Conservation (phyloP, 306 rosid genomes). For the Rubus parviflorus region DNA sequence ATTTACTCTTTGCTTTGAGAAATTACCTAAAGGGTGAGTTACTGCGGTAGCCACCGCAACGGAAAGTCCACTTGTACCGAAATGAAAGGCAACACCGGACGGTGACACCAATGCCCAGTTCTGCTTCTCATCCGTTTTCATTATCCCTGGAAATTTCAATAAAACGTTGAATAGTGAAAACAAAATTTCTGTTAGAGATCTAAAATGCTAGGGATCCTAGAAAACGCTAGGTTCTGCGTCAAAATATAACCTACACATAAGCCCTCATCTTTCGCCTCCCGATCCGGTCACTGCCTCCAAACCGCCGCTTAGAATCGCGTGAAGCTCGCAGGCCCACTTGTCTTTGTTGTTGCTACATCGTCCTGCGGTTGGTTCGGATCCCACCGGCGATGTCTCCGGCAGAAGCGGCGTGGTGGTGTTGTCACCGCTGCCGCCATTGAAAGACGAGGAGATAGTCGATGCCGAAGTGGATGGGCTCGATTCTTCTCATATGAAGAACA, state of each 20-base stretch:
- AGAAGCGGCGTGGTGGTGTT: conserved; percentile 21
- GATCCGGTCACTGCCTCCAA: conserved; percentile 23
- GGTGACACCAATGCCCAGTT: conserved; percentile 61
- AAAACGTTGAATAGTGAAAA: neutral
- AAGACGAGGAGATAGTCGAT: conserved; percentile 44
- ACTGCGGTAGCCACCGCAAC: too few species aligned
- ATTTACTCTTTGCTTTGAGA: neutral
- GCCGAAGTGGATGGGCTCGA: conserved; percentile 54
- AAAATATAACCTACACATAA: too few species aligned
- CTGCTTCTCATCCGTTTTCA: conserved; percentile 41
- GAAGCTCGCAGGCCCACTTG: conserved; percentile 37
- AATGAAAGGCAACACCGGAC: conserved; percentile 58
- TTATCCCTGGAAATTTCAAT: conserved; percentile 35
- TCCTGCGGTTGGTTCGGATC: neutral
- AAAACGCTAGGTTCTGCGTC: too few species aligned
- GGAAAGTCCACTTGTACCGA: conserved; percentile 79
- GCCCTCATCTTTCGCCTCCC: conserved; percentile 31
- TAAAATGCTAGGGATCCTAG: neutral
- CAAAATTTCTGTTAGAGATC: neutral
- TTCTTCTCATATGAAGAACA: too few species aligned
- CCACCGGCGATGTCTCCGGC: conserved; percentile 22
- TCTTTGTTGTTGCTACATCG: conserved; percentile 11
- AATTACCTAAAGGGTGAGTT: conserved; percentile 84
- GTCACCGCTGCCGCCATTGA: conserved; percentile 29
- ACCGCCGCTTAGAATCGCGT: conserved; percentile 22